Evolutionary conservation across 208 protist species (phyloP), one percentile per base, ranked within the genome.

Genomic region (Crithidia bombi): DNA sequence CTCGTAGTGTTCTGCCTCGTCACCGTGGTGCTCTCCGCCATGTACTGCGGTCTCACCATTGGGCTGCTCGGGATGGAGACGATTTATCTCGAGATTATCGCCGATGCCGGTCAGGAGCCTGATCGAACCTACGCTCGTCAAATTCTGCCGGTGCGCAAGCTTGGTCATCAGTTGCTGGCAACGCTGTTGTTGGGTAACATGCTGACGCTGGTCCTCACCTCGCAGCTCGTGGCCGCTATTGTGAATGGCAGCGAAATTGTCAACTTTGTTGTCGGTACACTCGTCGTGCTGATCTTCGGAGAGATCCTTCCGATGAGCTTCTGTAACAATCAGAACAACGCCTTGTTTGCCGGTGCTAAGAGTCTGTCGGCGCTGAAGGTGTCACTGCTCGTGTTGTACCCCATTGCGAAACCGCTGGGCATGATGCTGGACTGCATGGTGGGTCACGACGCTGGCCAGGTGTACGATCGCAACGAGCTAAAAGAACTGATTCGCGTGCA

Each of bases 151-250:
- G 78, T 95, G 39, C 82, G 90, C 4, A 51, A 69, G 30, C 78
- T 90, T 32, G 90, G 90, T 15, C 90, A 95, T 69, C 87, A 88
- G 47, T 77, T 91, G 5, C 79, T 95, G 23, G 69, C 72, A 21
- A 91, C 86, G 23, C 69, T 95, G 25, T 65, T 95, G 39, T 67
- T 95, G 39, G 90, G 90, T 11, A 95, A 95, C 75, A 95, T 95
- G 90, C 58, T 92, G 19, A 84, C 87, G 21, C 57, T 92, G 30
- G 87, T 92, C 38, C 44, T 95, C 33, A 87, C 80, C n/a, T 92
- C 90, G 26, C 86, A 95, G 79, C 81, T 95, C 46, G 77, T 92
- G 5, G 85, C 90, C 1, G 90, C 85, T 12, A 88, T 95, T 33
- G 62, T 91, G 46, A 49, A 76, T 17, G 73, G 71, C 12, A 78